These are phyloP conservation scores for Fusarium luffae DNA, from an alignment of 2,329 filamentous ascomycete species.

Conservation along the genomic window DNA sequence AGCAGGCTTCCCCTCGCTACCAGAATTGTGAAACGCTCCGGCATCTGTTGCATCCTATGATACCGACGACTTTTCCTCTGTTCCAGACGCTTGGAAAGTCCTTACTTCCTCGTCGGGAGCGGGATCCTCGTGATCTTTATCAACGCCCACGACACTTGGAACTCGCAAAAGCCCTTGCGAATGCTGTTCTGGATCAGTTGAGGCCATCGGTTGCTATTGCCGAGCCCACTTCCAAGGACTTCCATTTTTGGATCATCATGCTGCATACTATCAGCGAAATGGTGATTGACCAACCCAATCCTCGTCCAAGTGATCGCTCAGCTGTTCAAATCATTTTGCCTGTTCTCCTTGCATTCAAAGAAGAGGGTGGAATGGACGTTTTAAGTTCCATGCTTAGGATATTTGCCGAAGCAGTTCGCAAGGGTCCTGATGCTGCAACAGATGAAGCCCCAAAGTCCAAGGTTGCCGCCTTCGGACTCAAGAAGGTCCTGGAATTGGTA, in stretches of 20 bases:
- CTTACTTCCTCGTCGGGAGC: constrained; percentile 77
- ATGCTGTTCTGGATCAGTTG: constrained; percentile 76
- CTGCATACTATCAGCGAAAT: constrained; percentile 82
- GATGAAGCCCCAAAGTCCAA: constrained; percentile 60
- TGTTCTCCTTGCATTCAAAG: constrained; percentile 88
- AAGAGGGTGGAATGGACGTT: constrained; percentile 77
- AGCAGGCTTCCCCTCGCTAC: constrained; percentile 59
- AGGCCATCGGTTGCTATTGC: constrained; percentile 57
- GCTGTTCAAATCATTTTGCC: constrained; percentile 72
- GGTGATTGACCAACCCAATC: constrained; percentile 72
- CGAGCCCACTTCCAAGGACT: constrained; percentile 69
- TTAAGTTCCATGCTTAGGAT: constrained; percentile 77
- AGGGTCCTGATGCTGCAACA: constrained; percentile 53
- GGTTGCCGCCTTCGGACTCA: constrained; percentile 70
- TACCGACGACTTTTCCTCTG: constrained; percentile 83
- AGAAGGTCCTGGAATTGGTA: constrained; percentile 87
- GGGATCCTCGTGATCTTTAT: constrained; percentile 67
- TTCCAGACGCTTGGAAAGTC: constrained; percentile 88
- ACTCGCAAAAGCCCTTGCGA: constrained; percentile 74
- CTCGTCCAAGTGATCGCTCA: constrained; percentile 60
- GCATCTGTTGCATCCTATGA: constrained; percentile 80
- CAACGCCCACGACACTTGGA: constrained; percentile 64
- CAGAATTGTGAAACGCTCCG: constrained; percentile 83
- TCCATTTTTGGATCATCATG: constrained; percentile 85
- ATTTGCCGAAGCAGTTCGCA: constrained; percentile 60